A percentile compares a stretch with the other conserved stretches of the same genome.
These are phyloP conservation scores for Paramecium tetraurelia DNA, from an alignment of 73 alveolate genomes.

Conservation along the genomic window DNA sequence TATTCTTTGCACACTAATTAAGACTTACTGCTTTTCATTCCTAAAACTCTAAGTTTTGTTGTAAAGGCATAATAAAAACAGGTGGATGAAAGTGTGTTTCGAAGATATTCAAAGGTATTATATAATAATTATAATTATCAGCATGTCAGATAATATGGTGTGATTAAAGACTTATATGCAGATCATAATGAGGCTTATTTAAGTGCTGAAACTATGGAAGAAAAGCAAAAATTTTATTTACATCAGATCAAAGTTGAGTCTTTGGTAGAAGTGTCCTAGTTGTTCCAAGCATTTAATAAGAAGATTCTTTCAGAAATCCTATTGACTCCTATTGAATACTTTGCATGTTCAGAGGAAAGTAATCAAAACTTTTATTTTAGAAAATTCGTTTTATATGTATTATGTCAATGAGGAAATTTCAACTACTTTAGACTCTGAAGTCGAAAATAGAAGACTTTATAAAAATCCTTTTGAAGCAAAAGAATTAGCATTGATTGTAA, in stretches of 20 bases:
- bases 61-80: not conserved
- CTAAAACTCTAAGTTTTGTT: not conserved
- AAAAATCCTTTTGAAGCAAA: conserved; percentile 35
- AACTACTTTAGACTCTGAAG: conserved; percentile 45
- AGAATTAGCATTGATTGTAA: conserved; percentile 40
- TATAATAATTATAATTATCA: not conserved
- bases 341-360: conserved; percentile 46
- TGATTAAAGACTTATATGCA: not conserved
- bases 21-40: conserved; percentile 24
- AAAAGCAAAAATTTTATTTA: not conserved
- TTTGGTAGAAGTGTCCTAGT: not conserved
- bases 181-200: conserved; percentile 33
- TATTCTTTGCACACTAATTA: conserved; percentile 50
- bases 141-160: conserved; percentile 17
- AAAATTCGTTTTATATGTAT: conserved; percentile 20
- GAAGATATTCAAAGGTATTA: not conserved
- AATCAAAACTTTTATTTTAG: not conserved
- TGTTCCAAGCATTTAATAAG: conserved; percentile 3
- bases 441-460: not conserved
- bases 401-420: conserved; percentile 47
- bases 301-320: not conserved
- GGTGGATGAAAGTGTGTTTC: not conserved
- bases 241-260: not conserved
- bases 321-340: conserved; percentile 28
- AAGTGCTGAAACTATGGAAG: not conserved